A percentile compares a stretch with the other conserved stretches of the same genome.
These are phyloP conservation scores for Bimuria novae-zelandiae DNA, from an alignment of 2,329 filamentous ascomycete species.

Conservation along the genomic window DNA sequence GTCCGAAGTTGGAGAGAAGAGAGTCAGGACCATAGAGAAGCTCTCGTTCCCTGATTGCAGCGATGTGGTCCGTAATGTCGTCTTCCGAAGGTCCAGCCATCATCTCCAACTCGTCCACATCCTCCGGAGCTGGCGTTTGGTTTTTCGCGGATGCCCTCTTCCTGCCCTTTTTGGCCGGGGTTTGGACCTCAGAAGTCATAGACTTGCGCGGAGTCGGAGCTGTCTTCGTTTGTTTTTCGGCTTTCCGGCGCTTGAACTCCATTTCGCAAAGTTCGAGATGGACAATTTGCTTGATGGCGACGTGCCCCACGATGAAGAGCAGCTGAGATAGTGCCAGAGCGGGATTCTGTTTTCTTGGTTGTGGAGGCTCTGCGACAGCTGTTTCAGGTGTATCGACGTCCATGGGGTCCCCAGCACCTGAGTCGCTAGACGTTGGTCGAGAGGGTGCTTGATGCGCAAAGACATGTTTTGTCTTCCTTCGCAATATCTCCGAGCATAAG, in stretches of 20 bases:
- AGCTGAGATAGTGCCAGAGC: constrained; percentile 84
- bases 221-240: constrained; percentile 76
- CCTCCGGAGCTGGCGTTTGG: constrained; percentile 58
- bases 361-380: constrained; percentile 30
- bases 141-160: constrained; percentile 47
- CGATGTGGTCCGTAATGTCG: constrained; percentile 86
- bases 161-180: constrained; percentile 47
- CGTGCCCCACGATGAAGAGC: constrained; percentile 92
- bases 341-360: constrained; percentile 62
- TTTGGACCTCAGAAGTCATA: constrained; percentile 29
- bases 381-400: constrained; percentile 28
- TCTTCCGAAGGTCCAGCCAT: constrained; percentile 97
- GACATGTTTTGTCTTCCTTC: constrained; percentile 82
- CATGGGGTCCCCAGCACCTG: constrained; percentile 37
- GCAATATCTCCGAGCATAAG: constrained; percentile 87
- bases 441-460: constrained; percentile 63
- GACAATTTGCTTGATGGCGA: constrained; percentile 98
- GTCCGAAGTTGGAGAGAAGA: constrained; percentile 86
- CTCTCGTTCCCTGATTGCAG: constrained; percentile 82
- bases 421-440: constrained; percentile 36
- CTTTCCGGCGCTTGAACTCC: constrained; percentile 96
- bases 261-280: constrained; percentile 96
- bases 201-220: constrained; percentile 41
- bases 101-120: constrained; percentile 88
- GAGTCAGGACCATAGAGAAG: constrained; percentile 82